Evolutionary conservation across 306 rosid species (phyloP).

Genomic region (Cucurbita maxima): DNA sequence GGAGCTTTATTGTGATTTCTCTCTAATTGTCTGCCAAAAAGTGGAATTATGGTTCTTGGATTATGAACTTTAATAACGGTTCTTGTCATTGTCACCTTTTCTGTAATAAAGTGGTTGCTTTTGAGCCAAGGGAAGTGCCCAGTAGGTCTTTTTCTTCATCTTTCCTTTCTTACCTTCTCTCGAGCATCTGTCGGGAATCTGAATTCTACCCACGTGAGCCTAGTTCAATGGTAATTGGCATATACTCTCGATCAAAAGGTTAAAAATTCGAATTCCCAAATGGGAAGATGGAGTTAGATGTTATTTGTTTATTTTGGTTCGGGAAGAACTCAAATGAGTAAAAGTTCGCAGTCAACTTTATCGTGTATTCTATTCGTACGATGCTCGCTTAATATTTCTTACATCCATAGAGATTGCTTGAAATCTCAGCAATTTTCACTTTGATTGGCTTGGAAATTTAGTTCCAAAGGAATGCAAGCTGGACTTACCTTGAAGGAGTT

Average conservation of each 20-base stretch:
- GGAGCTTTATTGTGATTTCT: slow-evolving; percentile 19
- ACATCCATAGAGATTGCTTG: slow-evolving; percentile 10
- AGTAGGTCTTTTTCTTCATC: slow-evolving; percentile 7
- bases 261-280: neutral
- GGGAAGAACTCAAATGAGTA: neutral
- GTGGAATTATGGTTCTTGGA: slow-evolving; percentile 27
- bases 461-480: slow-evolving; percentile 31
- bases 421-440: slow-evolving; percentile 11
- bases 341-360: neutral
- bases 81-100: slow-evolving; percentile 40
- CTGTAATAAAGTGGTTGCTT: slow-evolving; percentile 38
- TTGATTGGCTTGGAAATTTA: slow-evolving; percentile 26
- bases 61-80: slow-evolving; percentile 22
- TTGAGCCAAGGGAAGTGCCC: slow-evolving; percentile 39
- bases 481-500: slow-evolving; percentile 34
- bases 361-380: neutral
- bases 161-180: neutral
- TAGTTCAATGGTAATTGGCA: no score
- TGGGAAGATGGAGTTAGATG: neutral
- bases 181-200: neutral
- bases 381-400: neutral
- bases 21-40: slow-evolving; percentile 37
- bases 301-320: neutral
- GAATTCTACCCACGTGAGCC: neutral
- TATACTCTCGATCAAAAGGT: no score